Base-by-base conservation (phyloP, 306 rosid genomes). In the Acmispon strigosus region DNA sequence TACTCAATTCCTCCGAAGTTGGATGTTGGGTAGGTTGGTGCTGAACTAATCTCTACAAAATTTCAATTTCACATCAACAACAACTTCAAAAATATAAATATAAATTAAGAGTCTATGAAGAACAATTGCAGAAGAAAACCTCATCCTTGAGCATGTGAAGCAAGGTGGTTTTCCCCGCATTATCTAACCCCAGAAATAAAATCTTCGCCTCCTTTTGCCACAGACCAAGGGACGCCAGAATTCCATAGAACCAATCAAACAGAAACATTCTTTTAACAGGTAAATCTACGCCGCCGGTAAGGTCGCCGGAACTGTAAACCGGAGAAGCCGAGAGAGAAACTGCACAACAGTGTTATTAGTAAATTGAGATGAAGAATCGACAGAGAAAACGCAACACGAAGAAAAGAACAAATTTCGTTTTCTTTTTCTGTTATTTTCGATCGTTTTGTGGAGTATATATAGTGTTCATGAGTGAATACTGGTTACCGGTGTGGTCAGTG, bases 141-240 rank as follows among this genome's bases (percentile, higher is more conserved):
- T 88, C 92, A 16, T 88, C 97, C 70, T 88, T 90, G 32, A 90
- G 89, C 97, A 90, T 90, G 80, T 88, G 92, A 80, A 90, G 97
- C 82, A 90, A 80, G 71, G 96, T 87, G 62, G 96, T 90, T 80
- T 90, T 90, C 15, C 96, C 96, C 74, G 94, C 75, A 81, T 90
- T 87, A 86, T 88, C 96, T n/a, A 90, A 91, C 62, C 96, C 96
- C 19, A 90, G 67, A 48, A 90, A 90, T 71, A 90, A 78, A 85
- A 90, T 90, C 84, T 88, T 90, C n/a, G 92, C 96, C 53, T 90
- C 96, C 54, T 90, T 90, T 13, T 90, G 95, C 90, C 86, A 86
- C 12, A 90, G 85, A 59, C 96, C 96, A 1, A 88, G 87, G 0
- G 92, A 75, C 0, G 96, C 91, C 27, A 88, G 66, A 80, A 90